Evolutionary conservation across 2,329 filamentous ascomycete genomes (phyloP).

Genomic region (Microcyclosporella mali): DNA sequence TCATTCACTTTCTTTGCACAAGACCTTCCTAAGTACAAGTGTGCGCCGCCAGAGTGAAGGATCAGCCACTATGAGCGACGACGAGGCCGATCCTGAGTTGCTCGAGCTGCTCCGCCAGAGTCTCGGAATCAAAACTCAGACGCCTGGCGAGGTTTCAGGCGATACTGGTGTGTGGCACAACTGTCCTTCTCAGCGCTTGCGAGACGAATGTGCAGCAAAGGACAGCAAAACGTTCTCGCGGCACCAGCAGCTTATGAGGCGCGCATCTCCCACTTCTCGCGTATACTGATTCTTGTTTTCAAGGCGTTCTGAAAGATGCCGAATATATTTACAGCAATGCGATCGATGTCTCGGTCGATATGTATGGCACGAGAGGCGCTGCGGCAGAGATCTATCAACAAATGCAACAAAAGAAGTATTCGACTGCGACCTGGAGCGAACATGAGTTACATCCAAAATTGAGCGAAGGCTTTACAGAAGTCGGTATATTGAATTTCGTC

Average conservation of each 20-base stretch:
- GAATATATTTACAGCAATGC: slow-evolving; percentile 87
- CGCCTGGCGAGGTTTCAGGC: slow-evolving; percentile 22
- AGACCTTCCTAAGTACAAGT: no score
- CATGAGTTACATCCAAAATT: slow-evolving; percentile 82
- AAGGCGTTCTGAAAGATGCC: slow-evolving; percentile 73
- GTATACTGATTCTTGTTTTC: slow-evolving; percentile 41
- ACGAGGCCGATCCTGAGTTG: slow-evolving; percentile 83
- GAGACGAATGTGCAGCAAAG: neutral
- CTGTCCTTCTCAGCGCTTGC: slow-evolving; percentile 1
- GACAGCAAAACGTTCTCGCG: neutral
- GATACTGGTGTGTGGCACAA: slow-evolving; percentile 26
- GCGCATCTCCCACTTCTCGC: neutral
- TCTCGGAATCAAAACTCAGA: slow-evolving; percentile 43
- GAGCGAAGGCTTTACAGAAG: slow-evolving; percentile 25
- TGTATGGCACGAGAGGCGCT: slow-evolving; percentile 73
- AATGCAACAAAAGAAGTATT: slow-evolving; percentile 81
- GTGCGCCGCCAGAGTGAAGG: no score
- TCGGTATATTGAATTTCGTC: slow-evolving; percentile 67
- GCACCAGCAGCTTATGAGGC: no score
- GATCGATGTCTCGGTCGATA: slow-evolving; percentile 85
- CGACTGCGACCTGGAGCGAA: slow-evolving; percentile 75
- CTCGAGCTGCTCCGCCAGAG: slow-evolving; percentile 79
- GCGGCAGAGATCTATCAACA: slow-evolving; percentile 70
- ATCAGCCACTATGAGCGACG: slow-evolving; percentile 66
- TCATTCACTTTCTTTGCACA: no score